Percentiles rank a stretch among this genome's conserved stretches.
Conservation (phyloP, 2,329 filamentous ascomycete species). For the Ophiosphaerella herpotricha region DNA sequence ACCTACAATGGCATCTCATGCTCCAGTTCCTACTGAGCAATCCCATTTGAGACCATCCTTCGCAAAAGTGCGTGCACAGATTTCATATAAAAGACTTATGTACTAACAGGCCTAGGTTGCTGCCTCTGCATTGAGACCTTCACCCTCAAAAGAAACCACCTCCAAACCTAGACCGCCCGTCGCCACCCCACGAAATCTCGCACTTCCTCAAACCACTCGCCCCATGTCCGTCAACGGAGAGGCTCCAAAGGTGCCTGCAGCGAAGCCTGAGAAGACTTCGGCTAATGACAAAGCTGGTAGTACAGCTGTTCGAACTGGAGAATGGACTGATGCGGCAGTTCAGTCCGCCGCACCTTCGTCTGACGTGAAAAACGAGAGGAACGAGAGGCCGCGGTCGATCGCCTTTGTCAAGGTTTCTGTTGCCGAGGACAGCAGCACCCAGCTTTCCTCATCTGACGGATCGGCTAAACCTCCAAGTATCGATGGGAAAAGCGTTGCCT, state of each 20-base stretch:
- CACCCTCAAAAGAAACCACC: constrained; percentile 28
- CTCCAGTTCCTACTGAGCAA: constrained; percentile 35
- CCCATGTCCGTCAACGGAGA: constrained; percentile 22
- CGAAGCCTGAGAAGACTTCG: constrained; percentile 17
- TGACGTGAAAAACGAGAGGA: constrained; percentile 54
- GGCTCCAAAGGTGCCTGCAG: constrained; percentile 17
- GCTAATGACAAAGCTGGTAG: constrained; percentile 28
- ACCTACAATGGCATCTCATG: constrained; percentile 38
- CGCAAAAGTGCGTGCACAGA: constrained; percentile 66
- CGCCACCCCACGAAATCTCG: constrained; percentile 29
- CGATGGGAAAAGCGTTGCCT: constrained; percentile 86
- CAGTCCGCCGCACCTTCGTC: constrained; percentile 24
- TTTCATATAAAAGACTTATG: not conserved
- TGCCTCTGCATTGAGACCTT: constrained; percentile 44
- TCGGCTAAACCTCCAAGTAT: constrained; percentile 86
- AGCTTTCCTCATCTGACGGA: constrained; percentile 59
- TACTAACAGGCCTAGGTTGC: constrained; percentile 44
- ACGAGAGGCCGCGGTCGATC: constrained; percentile 34
- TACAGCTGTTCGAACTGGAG: constrained; percentile 25
- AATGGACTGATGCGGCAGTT: constrained; percentile 28
- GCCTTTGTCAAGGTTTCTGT: constrained; percentile 37
- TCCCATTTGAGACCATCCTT: constrained; percentile 66
- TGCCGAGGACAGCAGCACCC: constrained; percentile 52
- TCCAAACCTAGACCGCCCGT: constrained; percentile 32
- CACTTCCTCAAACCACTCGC: constrained; percentile 24